Evolutionary conservation across 1,284 basidiomycete species (phyloP).

Genomic region (Cystobasidium pallidum): DNA sequence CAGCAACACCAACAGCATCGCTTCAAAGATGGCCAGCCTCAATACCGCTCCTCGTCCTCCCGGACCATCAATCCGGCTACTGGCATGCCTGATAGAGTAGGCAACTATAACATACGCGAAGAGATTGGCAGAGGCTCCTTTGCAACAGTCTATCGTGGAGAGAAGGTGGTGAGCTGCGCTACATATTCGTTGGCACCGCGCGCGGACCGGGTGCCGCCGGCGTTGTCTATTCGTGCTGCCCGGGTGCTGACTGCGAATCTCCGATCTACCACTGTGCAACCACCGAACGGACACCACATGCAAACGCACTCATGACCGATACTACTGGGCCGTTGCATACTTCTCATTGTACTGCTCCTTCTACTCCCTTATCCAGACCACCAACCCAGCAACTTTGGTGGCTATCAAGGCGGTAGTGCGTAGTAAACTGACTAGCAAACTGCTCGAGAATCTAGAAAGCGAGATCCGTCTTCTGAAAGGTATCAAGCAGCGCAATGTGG

Average conservation of each 20-base stretch:
- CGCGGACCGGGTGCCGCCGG: too few relatives aligned
- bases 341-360: constrained; percentile 29
- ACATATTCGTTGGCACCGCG: too few relatives aligned
- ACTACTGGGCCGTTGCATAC: neutral
- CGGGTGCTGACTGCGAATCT: neutral
- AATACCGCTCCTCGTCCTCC: constrained; percentile 25
- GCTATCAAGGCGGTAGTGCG: constrained; percentile 95
- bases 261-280: neutral
- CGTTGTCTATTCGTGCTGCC: neutral
- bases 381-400: constrained; percentile 72
- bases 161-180: constrained; percentile 70
- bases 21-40: constrained; percentile 18
- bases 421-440: constrained; percentile 84
- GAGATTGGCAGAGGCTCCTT: constrained; percentile 79
- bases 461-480: constrained; percentile 97
- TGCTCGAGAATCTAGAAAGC: constrained; percentile 93
- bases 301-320: neutral
- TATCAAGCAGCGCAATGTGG: constrained; percentile 90
- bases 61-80: constrained; percentile 33
- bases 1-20: constrained; percentile 21
- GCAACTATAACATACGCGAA: constrained; percentile 61
- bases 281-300: too few relatives aligned
- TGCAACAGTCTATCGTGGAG: constrained; percentile 92
- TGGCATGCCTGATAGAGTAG: constrained; percentile 55
- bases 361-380: constrained; percentile 55